Evolutionary conservation across 2,329 filamentous ascomycete genomes (phyloP), one percentile per base, ranked within the genome.

Genomic region (Aspergillus felis): DNA sequence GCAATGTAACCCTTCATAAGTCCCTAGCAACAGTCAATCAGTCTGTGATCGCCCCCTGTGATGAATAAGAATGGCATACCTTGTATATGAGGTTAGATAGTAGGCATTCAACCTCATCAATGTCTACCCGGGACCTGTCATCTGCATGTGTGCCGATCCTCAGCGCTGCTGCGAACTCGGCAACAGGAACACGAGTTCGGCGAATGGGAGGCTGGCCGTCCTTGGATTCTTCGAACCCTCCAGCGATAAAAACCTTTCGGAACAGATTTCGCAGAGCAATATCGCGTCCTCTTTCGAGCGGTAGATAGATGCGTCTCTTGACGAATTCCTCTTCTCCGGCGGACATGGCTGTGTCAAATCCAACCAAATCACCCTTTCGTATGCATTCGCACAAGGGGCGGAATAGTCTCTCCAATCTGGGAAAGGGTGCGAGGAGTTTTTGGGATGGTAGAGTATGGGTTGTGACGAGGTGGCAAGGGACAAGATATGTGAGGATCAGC

Each of bases 1-100:
- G 93, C 88, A 65, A 99, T 99, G 76, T 99, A 99, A 44, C 95
- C 94, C 77, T 97, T 99, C 90, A 99, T 96, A 25, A 94, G 81
- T 58, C 89, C 90, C 91, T 96, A 50, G n/a, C 29, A 66, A 60
- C 64, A 12, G 44, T 65, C 44, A 67, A 59, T 58, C 41, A 57
- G 22, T 29, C 49, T 47, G 35, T 24, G 48, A 2, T 35, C 24
- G 35, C 17, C 1, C 24, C 9, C 4, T 22, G 12, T 35, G 8
- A 25, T 17, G n/a, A 24, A 22, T n/a, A 41, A 22, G 10, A 38
- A 14, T n/a, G 3, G 9, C 25, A 76, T 76, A 96, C 93, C 86
- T 97, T 99, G 81, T 97, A 99, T 61, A 99, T 96, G 84, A 97
- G 90, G 72, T 97, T 97, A 28, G 94, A 91, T 68, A 99, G 72